These are phyloP conservation scores for Phoma sp. DNA, from an alignment of 2,329 filamentous ascomycete genomes.

Conservation along the genomic window DNA sequence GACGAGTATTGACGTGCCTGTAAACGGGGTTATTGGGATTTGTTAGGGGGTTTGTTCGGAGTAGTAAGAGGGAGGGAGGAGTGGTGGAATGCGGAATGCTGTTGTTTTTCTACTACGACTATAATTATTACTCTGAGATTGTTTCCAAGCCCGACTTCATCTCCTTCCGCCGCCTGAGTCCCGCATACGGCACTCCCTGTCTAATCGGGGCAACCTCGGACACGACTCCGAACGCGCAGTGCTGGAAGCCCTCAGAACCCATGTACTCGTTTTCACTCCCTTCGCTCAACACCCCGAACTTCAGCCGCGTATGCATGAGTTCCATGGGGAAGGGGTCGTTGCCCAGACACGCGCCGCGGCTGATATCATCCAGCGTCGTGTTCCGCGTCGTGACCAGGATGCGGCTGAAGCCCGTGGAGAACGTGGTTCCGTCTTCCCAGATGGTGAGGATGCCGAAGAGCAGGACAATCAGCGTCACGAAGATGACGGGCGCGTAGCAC, in stretches of 20 bases:
- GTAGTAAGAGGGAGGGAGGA: no score
- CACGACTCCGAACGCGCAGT: constrained; percentile 42
- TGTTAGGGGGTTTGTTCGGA: constrained; percentile 16
- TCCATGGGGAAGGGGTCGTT: constrained; percentile 49
- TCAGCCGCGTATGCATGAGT: constrained; percentile 43
- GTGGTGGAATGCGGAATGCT: no score
- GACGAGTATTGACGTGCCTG: constrained; percentile 58
- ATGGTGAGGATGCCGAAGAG: constrained; percentile 37
- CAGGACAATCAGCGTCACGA: constrained; percentile 35
- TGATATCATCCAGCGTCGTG: constrained; percentile 44
- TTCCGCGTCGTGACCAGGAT: constrained; percentile 46
- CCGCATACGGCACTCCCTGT: constrained; percentile 33
- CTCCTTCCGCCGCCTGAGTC: constrained; percentile 16
- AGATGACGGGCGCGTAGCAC: constrained; percentile 44
- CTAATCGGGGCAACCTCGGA: constrained; percentile 33
- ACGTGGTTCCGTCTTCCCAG: constrained; percentile 44
- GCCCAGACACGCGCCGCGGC: constrained; percentile 49
- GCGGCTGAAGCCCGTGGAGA: constrained; percentile 42
- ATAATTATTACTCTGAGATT: no score
- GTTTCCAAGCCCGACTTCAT: no score
- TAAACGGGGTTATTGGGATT: constrained; percentile 45
- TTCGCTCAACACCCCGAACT: constrained; percentile 47
- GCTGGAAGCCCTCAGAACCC: constrained; percentile 27
- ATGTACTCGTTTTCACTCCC: constrained; percentile 32
- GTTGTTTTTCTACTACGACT: no score